These are phyloP conservation scores for Ogataea hybrid DNA, from an alignment of 1,139 yeast genomes.

Conservation along the genomic window DNA sequence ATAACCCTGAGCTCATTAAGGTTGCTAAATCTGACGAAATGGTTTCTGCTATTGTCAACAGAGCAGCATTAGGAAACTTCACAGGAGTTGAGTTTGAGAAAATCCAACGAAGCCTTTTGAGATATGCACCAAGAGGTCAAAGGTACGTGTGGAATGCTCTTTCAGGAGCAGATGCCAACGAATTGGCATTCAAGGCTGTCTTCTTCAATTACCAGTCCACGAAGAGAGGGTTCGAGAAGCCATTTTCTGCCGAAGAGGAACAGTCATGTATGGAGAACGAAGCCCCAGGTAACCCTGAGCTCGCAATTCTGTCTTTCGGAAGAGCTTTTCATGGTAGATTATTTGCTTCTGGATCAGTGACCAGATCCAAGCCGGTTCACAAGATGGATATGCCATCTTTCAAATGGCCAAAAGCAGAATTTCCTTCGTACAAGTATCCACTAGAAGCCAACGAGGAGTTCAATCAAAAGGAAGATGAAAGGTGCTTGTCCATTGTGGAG, in stretches of 20 bases:
- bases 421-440: conserved; percentile 74
- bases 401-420: conserved; percentile 86
- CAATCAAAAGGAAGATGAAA: conserved; percentile 63
- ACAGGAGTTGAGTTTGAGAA: conserved; percentile 62
- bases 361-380: conserved; percentile 81
- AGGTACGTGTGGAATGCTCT: conserved; percentile 70
- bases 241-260: conserved; percentile 61
- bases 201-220: conserved; percentile 70
- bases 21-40: conserved; percentile 64
- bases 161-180: conserved; percentile 84
- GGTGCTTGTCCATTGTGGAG: conserved; percentile 62
- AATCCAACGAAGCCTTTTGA: conserved; percentile 54
- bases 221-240: conserved; percentile 49
- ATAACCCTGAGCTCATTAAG: conserved; percentile 64
- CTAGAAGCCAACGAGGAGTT: conserved; percentile 52
- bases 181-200: conserved; percentile 81
- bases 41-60: conserved; percentile 65
- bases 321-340: conserved; percentile 82
- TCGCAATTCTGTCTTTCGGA: conserved; percentile 70
- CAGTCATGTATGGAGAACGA: conserved; percentile 60
- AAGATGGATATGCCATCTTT: conserved; percentile 82
- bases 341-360: conserved; percentile 74
- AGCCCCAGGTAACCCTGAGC: conserved; percentile 74
- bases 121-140: conserved; percentile 72
- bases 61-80: conserved; percentile 79